phyloP scores from a whole-genome alignment of 768 basidiomycete species.

The Botryobasidium botryosum region DNA sequence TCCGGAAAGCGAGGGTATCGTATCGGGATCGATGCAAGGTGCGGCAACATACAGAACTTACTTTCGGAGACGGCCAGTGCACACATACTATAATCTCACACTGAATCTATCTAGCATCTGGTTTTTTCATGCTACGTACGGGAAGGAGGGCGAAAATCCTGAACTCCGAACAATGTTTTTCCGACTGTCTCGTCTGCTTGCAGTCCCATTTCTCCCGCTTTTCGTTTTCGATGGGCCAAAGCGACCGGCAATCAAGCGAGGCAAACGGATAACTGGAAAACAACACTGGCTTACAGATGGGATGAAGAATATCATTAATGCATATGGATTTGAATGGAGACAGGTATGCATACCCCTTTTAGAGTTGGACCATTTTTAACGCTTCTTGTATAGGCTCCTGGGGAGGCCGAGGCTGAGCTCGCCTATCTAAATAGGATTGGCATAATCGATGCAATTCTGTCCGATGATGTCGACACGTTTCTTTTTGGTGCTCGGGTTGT shows the following conservation, averaged over 20 bases:
- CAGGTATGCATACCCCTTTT: conserved; percentile 21
- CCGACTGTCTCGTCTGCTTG: conserved; percentile 55
- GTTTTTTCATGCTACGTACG: conserved; percentile 24
- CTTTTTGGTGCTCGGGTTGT: conserved; percentile 74
- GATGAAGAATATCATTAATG: conserved; percentile 24
- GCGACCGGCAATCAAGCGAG: conserved; percentile 60
- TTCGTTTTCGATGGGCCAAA: conserved; percentile 88
- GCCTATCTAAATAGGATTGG: conserved; percentile 72
- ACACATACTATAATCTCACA: neutral
- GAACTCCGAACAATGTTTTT: conserved; percentile 74
- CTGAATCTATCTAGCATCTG: conserved; percentile 17
- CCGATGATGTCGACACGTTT: conserved; percentile 89
- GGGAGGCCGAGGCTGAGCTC: conserved; percentile 88
- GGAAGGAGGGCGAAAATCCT: conserved; percentile 55
- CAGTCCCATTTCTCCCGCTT: conserved; percentile 64
- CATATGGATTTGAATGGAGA: conserved; percentile 28
- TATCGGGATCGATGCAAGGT: conserved; percentile 65
- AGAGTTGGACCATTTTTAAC: neutral
- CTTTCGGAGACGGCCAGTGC: neutral
- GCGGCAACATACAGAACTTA: too few relatives aligned
- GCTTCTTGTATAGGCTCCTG: conserved; percentile 36
- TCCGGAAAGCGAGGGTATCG: conserved; percentile 53
- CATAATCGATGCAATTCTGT: conserved; percentile 71
- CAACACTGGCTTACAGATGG: conserved; percentile 17
- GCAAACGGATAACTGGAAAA: conserved; percentile 22